Percentiles rank a stretch among this genome's conserved stretches.
Evolutionary conservation across 2,329 filamentous ascomycete species (phyloP).

Genomic region (Fusarium cicatricum): DNA sequence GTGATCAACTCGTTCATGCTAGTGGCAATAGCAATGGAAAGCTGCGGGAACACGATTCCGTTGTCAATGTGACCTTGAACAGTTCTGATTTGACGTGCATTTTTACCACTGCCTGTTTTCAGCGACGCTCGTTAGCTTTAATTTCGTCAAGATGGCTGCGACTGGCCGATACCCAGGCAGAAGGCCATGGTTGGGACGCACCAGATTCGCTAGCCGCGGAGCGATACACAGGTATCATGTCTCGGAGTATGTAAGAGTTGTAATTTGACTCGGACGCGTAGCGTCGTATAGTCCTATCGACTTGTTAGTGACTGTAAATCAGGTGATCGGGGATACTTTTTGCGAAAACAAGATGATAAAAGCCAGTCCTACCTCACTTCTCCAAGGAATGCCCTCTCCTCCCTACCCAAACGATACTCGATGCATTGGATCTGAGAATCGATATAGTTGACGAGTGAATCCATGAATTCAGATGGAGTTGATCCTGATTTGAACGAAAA

Average conservation of each 20-base stretch:
- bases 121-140: not conserved
- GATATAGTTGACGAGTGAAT: not conserved
- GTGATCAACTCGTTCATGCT: conserved; percentile 1
- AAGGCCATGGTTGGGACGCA: too few relatives aligned
- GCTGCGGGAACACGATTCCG: conserved; percentile 1
- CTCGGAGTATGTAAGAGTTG: conserved; percentile 23
- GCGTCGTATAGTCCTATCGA: conserved; percentile 9
- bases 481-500: not conserved
- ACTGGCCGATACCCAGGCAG: too few relatives aligned
- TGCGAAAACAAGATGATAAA: too few relatives aligned
- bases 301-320: not conserved
- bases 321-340: too few relatives aligned
- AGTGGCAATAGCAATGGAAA: not conserved
- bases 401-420: conserved; percentile 5
- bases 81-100: not conserved
- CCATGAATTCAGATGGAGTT: not conserved
- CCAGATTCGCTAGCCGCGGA: not conserved
- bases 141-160: too few relatives aligned
- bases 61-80: conserved; percentile 8
- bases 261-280: conserved; percentile 23
- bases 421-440: not conserved
- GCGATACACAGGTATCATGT: conserved; percentile 20
- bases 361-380: conserved; percentile 10
- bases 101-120: not conserved
- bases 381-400: not conserved